Evolutionary conservation across 2,329 filamentous ascomycete genomes (phyloP).

Genomic region (Colletotrichum gloeosporioides): DNA sequence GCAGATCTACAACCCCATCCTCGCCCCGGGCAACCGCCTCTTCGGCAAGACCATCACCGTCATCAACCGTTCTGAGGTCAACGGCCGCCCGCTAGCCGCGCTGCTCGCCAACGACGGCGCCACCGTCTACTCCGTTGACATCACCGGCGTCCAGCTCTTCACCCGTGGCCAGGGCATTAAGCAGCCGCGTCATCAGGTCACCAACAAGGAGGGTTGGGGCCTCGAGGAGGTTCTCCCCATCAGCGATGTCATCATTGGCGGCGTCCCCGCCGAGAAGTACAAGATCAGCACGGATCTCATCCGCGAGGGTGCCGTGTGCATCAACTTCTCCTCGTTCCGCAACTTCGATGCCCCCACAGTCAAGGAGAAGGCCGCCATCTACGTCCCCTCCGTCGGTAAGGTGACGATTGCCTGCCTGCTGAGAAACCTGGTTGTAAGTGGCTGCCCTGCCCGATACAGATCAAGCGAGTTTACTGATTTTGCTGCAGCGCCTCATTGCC

Average conservation of each 20-base stretch:
- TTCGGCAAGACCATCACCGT: slow-evolving; percentile 95
- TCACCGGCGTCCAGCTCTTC: slow-evolving; percentile 91
- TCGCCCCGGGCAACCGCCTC: slow-evolving; percentile 90
- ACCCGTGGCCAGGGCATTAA: slow-evolving; percentile 87
- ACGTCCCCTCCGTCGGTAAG: slow-evolving; percentile 96
- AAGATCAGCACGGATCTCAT: slow-evolving; percentile 87
- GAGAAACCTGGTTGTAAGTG: slow-evolving; percentile 83
- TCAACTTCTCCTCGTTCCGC: slow-evolving; percentile 96
- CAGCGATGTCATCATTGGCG: slow-evolving; percentile 93
- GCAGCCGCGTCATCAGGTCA: slow-evolving; percentile 84
- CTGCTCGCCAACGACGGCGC: slow-evolving; percentile 96
- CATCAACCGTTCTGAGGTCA: slow-evolving; percentile 95
- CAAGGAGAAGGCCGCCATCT: slow-evolving; percentile 96
- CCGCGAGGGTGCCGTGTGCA: slow-evolving; percentile 92
- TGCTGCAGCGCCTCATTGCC: slow-evolving; percentile 54
- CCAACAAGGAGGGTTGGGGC: slow-evolving; percentile 80
- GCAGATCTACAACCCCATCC: slow-evolving; percentile 93
- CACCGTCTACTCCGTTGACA: slow-evolving; percentile 91
- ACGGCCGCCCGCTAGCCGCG: slow-evolving; percentile 89
- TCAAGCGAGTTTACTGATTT: not conserved
- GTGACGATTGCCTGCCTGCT: slow-evolving; percentile 93
- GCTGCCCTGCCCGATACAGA: not conserved
- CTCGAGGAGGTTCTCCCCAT: slow-evolving; percentile 83
- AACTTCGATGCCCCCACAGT: slow-evolving; percentile 87
- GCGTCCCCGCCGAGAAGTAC: slow-evolving; percentile 86